phyloP scores from a whole-genome alignment of 129 eudicot genomes.

The Flaveria trinervia region DNA sequence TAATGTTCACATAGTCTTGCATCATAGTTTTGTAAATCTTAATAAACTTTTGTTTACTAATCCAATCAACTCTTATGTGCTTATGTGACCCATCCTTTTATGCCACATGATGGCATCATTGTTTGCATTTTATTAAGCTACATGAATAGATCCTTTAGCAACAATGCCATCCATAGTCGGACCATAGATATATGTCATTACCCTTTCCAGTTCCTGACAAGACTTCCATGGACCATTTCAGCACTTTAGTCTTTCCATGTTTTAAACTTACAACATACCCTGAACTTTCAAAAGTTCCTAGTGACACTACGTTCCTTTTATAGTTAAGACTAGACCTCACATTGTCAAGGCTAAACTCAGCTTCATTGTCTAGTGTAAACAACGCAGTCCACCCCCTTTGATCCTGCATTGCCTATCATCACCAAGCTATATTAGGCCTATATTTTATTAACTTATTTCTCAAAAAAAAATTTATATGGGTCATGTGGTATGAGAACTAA shows the following conservation, averaged over 20 bases:
- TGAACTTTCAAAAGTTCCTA: neutral
- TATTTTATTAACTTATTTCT: neutral
- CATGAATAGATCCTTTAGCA: no score
- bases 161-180: no score
- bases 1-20: no score
- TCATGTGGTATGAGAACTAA: neutral
- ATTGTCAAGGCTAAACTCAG: neutral
- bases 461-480: no score
- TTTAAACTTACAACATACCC: neutral
- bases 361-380: neutral
- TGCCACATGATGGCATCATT: no score
- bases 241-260: neutral
- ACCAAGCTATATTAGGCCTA: neutral
- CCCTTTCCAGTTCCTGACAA: neutral
- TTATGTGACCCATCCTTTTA: no score
- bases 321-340: neutral
- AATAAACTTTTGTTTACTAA: no score
- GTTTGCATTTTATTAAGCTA: no score
- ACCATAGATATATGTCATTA: no score
- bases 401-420: neutral
- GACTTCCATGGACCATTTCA: neutral
- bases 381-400: neutral
- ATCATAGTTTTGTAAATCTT: no score
- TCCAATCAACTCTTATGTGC: no score
- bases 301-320: neutral